phyloP scores from a whole-genome alignment of 176 grass and related monocot genomes.

The Lolium rigidum region DNA sequence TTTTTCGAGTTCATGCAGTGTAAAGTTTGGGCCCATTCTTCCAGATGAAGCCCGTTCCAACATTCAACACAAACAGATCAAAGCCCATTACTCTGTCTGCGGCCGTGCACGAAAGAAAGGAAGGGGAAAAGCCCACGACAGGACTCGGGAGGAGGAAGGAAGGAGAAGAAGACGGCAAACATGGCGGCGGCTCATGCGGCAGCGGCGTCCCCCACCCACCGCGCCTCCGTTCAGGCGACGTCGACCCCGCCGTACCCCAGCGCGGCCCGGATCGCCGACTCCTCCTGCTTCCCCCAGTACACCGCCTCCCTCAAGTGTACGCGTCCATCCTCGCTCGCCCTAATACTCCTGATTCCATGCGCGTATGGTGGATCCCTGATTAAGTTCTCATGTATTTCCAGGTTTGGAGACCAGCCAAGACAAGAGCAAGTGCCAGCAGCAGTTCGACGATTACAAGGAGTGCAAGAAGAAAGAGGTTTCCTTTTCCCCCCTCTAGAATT shows the following conservation, averaged over 20 bases:
- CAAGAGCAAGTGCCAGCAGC: constrained; percentile 90
- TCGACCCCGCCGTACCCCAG: constrained; percentile 60
- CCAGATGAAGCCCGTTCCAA: background rate
- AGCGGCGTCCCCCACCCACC: constrained; percentile 42
- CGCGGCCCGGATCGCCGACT: constrained; percentile 71
- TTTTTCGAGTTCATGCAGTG: background rate
- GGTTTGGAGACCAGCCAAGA: constrained; percentile 77
- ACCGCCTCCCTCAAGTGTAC: constrained; percentile 90
- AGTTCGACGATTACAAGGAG: constrained; percentile 91
- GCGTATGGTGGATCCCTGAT: background rate
- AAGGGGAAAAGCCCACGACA: constrained; percentile 1
- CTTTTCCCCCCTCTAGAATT: background rate
- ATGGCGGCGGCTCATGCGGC: constrained; percentile 59
- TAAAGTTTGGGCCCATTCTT: background rate
- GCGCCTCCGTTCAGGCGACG: constrained; percentile 39
- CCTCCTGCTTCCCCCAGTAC: constrained; percentile 83
- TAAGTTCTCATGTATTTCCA: background rate
- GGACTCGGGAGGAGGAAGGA: background rate
- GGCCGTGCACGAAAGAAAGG: background rate
- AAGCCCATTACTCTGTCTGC: background rate
- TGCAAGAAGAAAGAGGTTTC: constrained; percentile 94
- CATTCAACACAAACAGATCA: background rate
- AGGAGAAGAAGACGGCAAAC: background rate
- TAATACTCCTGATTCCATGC: background rate
- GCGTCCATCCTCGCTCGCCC: background rate